Base-by-base conservation (phyloP, 768 basidiomycete species). In the Lactarius psammicola region DNA sequence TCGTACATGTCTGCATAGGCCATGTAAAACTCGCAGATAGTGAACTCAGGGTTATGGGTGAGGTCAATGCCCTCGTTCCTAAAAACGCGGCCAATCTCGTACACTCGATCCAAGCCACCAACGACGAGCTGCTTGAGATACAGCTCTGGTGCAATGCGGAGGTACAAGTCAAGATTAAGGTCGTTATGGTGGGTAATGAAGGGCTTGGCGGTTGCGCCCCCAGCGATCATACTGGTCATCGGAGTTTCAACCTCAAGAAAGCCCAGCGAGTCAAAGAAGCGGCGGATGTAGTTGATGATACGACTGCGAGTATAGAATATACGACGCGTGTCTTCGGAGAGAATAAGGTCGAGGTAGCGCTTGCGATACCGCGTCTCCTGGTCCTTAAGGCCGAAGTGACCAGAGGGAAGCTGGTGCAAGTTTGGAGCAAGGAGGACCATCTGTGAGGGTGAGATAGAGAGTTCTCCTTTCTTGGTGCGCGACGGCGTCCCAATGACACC, bases 1-100 rank as follows among this genome's bases (percentile, higher is more conserved):
- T 98, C 97, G 80, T 93, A 90, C 95, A 96, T 95, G 76, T 98
- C 97, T 65, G 97, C 97, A 72, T 98, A 98, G 34, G 97, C 96
- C 96, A 99, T 98, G 75, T 98, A 99, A 79, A 99, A 98, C 80
- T 99, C 96, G 84, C 96, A 98, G 79, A 98, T 96, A 6, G 94
- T 92, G 80, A 98, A 98, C 76, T 99, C 97, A 70, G 97, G 97
- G 78, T 99, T 99, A 77, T 99, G 97, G 20, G 97, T 99, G 70
- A 99, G 80, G 79, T 99, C 97, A 74, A 99, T 99, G 34, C 95
- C 92, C 76, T 99, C 97, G 77, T 98, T 99, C 56, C 97, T 83
- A 85, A 98, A 99, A 15, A 98, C 95, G 49, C 96, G 88, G 2
- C 96, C 97, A 68, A 99, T 98, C 78, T 99, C 97, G 77, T 94